Conservation (phyloP, 768 basidiomycete genomes). For the Amyloporia xantha region DNA sequence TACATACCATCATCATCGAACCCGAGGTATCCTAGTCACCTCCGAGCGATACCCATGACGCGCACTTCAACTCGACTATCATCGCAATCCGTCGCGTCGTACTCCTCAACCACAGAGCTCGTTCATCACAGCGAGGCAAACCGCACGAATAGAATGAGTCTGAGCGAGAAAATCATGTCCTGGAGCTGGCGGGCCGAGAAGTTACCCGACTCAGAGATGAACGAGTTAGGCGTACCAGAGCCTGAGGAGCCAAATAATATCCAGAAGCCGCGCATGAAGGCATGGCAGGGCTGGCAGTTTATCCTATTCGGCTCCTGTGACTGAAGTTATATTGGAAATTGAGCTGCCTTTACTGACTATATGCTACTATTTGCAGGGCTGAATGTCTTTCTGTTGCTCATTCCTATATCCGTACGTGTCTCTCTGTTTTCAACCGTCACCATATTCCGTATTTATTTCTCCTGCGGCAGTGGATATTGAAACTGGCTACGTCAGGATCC, state of each 20-base stretch:
- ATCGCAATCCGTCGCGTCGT: slow-evolving; percentile 14
- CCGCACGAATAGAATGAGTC: neutral
- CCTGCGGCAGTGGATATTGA: slow-evolving; percentile 46
- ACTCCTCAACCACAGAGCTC: slow-evolving; percentile 17
- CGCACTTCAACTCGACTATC: slow-evolving; percentile 14
- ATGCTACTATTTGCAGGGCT: slow-evolving; percentile 42
- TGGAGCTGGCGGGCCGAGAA: slow-evolving; percentile 8
- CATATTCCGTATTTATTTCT: no score
- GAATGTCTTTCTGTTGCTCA: slow-evolving; percentile 56
- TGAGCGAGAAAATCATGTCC: slow-evolving; percentile 6
- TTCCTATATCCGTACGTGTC: slow-evolving; percentile 59
- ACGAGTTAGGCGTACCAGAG: neutral
- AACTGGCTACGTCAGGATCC: slow-evolving; percentile 38
- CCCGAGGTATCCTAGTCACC: slow-evolving; percentile 6
- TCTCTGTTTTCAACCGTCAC: neutral
- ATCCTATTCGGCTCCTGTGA: slow-evolving; percentile 53
- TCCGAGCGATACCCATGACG: slow-evolving; percentile 10
- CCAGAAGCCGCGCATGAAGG: slow-evolving; percentile 7
- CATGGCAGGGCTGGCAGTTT: slow-evolving; percentile 45
- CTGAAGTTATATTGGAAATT: neutral
- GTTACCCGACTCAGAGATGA: slow-evolving; percentile 9
- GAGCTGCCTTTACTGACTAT: neutral
- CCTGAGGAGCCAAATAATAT: slow-evolving; percentile 4
- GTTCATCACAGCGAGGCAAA: slow-evolving; percentile 8
- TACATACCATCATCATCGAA: slow-evolving; percentile 8